These are phyloP conservation scores for Pilatotrama ljubarskyi DNA, from an alignment of 768 basidiomycete genomes.

Conservation along the genomic window DNA sequence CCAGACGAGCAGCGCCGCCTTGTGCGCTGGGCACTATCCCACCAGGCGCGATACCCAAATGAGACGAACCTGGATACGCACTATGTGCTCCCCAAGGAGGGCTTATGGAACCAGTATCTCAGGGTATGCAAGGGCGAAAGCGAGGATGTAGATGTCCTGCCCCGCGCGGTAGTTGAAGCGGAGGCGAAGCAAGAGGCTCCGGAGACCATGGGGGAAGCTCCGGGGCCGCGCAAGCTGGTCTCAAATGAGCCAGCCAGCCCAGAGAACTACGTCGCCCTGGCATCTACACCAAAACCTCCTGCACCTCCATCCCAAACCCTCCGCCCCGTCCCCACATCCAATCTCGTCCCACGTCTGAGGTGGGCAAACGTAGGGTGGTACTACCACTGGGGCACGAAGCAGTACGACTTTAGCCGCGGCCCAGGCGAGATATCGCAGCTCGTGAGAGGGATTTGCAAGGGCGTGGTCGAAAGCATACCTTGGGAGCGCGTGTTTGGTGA, in stretches of 20 bases:
- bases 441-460: conserved; percentile 59
- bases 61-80: conserved; percentile 90
- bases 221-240: conserved; percentile 67
- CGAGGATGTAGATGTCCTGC: conserved; percentile 41
- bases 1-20: conserved; percentile 64
- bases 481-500: conserved; percentile 68
- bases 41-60: conserved; percentile 79
- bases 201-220: conserved; percentile 18
- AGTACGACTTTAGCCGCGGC: conserved; percentile 83
- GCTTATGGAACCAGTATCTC: conserved; percentile 74
- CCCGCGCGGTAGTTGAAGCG: conserved; percentile 40
- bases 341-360: conserved; percentile 74
- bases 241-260: conserved; percentile 69
- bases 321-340: conserved; percentile 47
- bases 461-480: conserved; percentile 59
- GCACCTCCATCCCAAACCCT: conserved; percentile 65
- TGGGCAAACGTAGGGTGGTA: conserved; percentile 98
- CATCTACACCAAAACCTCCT: conserved; percentile 57
- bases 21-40: conserved; percentile 67
- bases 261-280: conserved; percentile 53
- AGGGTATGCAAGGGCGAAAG: conserved; percentile 33
- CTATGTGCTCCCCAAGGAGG: conserved; percentile 70
- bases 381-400: conserved; percentile 97
- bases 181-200: conserved; percentile 4
- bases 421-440: conserved; percentile 60